Evolutionary conservation across 208 protist species (phyloP).

Genomic region (Blastocrithidia nonstop): DNA sequence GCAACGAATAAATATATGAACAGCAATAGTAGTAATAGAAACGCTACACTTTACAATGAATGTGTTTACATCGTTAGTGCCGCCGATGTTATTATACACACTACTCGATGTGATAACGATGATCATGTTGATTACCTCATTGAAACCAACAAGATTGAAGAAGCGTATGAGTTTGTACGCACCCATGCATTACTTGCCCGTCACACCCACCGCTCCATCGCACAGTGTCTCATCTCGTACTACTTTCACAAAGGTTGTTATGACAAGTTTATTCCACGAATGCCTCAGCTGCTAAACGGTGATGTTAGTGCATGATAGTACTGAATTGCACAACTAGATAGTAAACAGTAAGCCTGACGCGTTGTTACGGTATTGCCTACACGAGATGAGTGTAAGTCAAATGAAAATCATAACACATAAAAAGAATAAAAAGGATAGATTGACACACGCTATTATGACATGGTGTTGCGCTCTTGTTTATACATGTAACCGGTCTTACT

Average conservation of each 20-base stretch:
- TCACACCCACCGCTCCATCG: constrained; percentile 8
- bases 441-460: constrained; percentile 1
- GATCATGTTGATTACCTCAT: constrained; percentile 54
- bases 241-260: not conserved
- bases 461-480: too few species aligned
- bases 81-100: constrained; percentile 42
- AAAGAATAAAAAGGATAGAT: too few species aligned
- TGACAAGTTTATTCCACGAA: constrained; percentile 8
- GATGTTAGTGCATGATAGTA: constrained; percentile 36
- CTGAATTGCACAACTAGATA: constrained; percentile 51
- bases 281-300: constrained; percentile 10
- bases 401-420: too few species aligned
- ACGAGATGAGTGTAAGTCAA: too few species aligned
- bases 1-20: too few species aligned
- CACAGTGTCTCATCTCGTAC: constrained; percentile 9
- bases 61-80: too few species aligned
- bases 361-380: constrained; percentile 6
- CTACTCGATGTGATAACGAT: constrained; percentile 26
- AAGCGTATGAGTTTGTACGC: constrained; percentile 33
- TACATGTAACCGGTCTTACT: too few species aligned
- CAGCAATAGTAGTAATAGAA: too few species aligned
- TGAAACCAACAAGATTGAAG: constrained; percentile 8
- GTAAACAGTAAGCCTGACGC: constrained; percentile 24
- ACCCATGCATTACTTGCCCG: constrained; percentile 8
- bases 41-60: too few species aligned